Evolutionary conservation across 2,329 filamentous ascomycete genomes (phyloP), one percentile per base, ranked within the genome.

Genomic region (Cladophialophora immunda): DNA sequence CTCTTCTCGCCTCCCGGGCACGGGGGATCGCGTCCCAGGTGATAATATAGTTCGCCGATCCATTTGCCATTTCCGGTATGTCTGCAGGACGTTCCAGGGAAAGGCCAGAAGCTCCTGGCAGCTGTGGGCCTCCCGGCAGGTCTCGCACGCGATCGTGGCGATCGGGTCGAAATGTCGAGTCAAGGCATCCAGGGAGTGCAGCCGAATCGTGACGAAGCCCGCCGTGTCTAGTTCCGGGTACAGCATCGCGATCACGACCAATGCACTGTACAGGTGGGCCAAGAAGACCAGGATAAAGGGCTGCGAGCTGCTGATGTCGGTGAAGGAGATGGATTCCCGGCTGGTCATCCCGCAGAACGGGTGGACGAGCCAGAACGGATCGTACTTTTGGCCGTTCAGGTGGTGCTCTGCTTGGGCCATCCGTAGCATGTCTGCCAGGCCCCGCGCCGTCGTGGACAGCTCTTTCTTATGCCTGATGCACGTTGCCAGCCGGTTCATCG

Each of bases 291-390:
- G 54, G 38, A 64, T n/a, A 5, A 64, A 64, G 38, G 62, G 62
- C 5, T 64, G 52, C 29, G 30, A 52, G 38, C 32, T 8, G 19
- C 32, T 17, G 53, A 64, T 57, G 25, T 52, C 54, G 36, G 7
- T 19, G 29, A 64, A 64, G 55, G 53, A 52, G 15, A 58, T 47
- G 22, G 62, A 29, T 38, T 47, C 38, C 2, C 36, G 54, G 54
- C 50, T 64, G 29, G 30, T 64, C 36, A 64, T 45, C 15, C 45
- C 55, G 29, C 36, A 64, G 30, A 57, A 64, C 17, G 62, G 62
- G 25, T 64, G 55, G 13, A 38, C 62, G 2, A 64, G 62, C 53
- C 62, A 52, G 62, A 64, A 64, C 13, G 54, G 36, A 34, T 64
- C 54, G 19, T 52, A 38, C 25, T 52, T 58, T 36, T 64, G 54